phyloP scores from a whole-genome alignment of 192 early-diverging fungal genomes.

The Phycomyces blakesleeanus region DNA sequence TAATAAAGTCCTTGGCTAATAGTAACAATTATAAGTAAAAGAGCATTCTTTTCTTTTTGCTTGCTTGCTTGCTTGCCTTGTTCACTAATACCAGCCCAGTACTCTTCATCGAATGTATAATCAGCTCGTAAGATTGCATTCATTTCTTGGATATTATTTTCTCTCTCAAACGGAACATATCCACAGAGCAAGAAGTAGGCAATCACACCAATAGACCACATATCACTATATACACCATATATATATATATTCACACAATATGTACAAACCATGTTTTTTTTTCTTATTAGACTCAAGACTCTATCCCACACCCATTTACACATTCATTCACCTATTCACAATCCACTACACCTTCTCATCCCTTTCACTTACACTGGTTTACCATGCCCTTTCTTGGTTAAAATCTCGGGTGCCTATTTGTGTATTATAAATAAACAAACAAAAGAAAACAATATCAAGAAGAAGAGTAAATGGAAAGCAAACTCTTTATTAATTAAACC shows the following conservation, averaged over 20 bases:
- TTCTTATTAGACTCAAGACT: not conserved
- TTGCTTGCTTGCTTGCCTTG: conserved; percentile 30
- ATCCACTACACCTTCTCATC: too few relatives aligned
- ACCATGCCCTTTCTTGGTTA: conserved; percentile 59
- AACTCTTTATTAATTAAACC: too few relatives aligned
- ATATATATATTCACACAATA: not conserved
- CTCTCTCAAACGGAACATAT: conserved; percentile 68
- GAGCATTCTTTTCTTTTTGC: not conserved
- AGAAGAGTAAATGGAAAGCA: too few relatives aligned
- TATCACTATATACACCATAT: conserved; percentile 40
- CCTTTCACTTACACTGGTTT: conserved; percentile 54
- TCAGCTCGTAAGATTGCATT: conserved; percentile 56
- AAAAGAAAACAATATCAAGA: not conserved
- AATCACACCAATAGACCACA: conserved; percentile 81
- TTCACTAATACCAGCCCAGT: conserved; percentile 61
- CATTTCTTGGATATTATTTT: conserved; percentile 48
- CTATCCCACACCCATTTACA: too few relatives aligned
- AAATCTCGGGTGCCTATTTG: conserved; percentile 55
- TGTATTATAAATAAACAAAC: conserved; percentile 4
- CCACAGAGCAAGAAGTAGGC: conserved; percentile 76
- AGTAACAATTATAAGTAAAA: not conserved
- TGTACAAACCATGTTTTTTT: too few relatives aligned
- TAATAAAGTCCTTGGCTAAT: conserved; percentile 70
- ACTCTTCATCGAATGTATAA: conserved; percentile 60
- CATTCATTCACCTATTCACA: too few relatives aligned